These are phyloP conservation scores for Mortierella sp. DNA, from an alignment of 371 early-diverging fungal species.

Conservation along the genomic window DNA sequence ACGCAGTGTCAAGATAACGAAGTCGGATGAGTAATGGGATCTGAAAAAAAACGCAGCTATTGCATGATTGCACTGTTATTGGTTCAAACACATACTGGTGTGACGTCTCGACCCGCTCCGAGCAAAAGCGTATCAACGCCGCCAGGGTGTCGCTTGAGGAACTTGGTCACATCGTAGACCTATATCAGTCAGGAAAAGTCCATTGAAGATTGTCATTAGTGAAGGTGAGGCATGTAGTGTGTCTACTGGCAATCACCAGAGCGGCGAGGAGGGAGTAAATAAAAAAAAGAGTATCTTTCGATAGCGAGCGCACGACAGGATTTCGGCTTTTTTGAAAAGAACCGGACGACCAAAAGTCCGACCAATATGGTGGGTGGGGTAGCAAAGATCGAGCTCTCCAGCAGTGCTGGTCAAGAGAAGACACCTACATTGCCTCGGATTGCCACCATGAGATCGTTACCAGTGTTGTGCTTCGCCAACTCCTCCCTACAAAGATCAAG, in stretches of 20 bases:
- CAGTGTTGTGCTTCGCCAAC: conserved; percentile 58
- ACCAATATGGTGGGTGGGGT: not conserved
- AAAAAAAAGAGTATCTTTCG: not conserved
- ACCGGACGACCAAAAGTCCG: not conserved
- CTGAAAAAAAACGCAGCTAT: conserved; percentile 7
- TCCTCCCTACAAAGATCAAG: conserved; percentile 54
- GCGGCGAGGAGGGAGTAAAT: not conserved
- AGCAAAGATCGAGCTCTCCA: no score
- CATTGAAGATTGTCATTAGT: not conserved
- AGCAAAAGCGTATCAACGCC: conserved; percentile 72
- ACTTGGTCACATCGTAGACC: conserved; percentile 87
- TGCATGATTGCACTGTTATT: not conserved
- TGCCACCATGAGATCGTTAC: conserved; percentile 57
- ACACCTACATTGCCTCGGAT: conserved; percentile 56
- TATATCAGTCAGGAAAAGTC: conserved; percentile 10
- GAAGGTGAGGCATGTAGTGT: not conserved
- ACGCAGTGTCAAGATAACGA: not conserved
- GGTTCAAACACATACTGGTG: conserved; percentile 52
- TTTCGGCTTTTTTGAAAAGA: conserved; percentile 7
- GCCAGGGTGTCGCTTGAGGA: conserved; percentile 83
- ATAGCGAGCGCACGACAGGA: not conserved
- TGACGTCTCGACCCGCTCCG: conserved; percentile 74
- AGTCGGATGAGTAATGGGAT: not conserved
- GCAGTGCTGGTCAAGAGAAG: no score
- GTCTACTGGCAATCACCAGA: not conserved